Percentiles rank a stretch among this genome's conserved stretches.
These are phyloP conservation scores for Guadua angustifolia DNA, from an alignment of 176 grass and related monocot genomes.

Conservation along the genomic window DNA sequence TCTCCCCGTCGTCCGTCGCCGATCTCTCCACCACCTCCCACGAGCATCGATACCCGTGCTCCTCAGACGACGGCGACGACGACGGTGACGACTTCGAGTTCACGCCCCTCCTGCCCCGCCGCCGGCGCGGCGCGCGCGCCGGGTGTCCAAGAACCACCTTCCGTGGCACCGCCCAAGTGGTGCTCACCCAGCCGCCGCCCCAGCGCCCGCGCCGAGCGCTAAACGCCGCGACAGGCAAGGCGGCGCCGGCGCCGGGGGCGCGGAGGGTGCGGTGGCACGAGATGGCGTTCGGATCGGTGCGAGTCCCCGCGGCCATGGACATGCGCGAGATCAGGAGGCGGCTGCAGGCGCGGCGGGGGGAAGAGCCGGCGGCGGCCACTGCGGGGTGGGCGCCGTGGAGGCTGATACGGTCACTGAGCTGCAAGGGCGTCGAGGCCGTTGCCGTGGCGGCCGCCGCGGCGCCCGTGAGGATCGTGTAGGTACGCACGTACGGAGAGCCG, in stretches of 20 bases:
- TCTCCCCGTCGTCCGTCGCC: conserved; percentile 18
- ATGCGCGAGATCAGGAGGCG: conserved; percentile 74
- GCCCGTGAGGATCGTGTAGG: conserved; percentile 60
- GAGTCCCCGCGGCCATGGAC: conserved; percentile 71
- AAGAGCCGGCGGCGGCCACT: not conserved
- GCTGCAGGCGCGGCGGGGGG: conserved; percentile 44
- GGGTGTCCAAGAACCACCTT: conserved; percentile 14
- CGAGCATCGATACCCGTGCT: not conserved
- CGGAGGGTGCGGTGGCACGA: conserved; percentile 53
- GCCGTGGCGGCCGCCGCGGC: conserved; percentile 49
- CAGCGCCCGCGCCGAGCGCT: not conserved
- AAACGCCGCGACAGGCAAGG: not conserved
- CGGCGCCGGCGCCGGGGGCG: not conserved
- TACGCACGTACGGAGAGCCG: not conserved
- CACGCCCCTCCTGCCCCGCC: conserved; percentile 24
- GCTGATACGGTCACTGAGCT: conserved; percentile 73
- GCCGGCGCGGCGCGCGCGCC: not conserved
- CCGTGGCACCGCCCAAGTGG: not conserved
- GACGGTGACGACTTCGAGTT: conserved; percentile 41
- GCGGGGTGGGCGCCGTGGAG: conserved; percentile 57
- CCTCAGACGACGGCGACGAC: conserved; percentile 3
- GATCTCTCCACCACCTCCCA: conserved; percentile 29
- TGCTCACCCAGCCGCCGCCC: not conserved
- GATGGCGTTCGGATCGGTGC: conserved; percentile 60
- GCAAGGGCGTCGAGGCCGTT: conserved; percentile 71